Base-by-base conservation (phyloP, 2,329 filamentous ascomycete species). In the Fusarium lateritium region DNA sequence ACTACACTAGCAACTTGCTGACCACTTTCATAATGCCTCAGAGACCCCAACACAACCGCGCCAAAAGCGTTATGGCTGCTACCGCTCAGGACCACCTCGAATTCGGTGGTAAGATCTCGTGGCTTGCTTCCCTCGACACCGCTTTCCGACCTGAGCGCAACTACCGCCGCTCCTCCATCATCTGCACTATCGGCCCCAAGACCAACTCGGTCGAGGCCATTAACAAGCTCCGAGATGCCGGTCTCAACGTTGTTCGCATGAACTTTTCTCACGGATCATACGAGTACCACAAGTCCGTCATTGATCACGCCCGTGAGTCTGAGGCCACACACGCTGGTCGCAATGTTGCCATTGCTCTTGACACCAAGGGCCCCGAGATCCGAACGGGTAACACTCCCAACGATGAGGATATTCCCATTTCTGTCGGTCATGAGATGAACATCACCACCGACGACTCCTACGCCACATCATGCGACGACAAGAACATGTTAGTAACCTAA, bases 171-270 rank as follows among this genome's bases (percentile, higher is more conserved):
- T 97, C 95, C 69, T 97, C 94, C 79, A 99, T 99, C 85, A 98
- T 99, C 83, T 94, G 95, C 86, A 98, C 96, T 76, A 98, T 99
- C 80, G 96, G 96, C 69, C 96, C 96, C 80, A 99, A 98, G 91
- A 99, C 96, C 76, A 99, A 99, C 88, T 97, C 94, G 38, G 91
- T 94, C 61, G 93, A 98, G 86, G 94, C 94, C 83, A 97, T 99
- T 85, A 98, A 98, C 84, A 88, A 91, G 81, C 92, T 99, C 77
- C 93, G 95, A 81, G 88, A 87, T 79, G 92, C 91, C 72, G 96
- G 96, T 83, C 91, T 98, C 77, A 98, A 98, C 84, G 94, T 99
- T 74, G 96, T 98, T 75, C 95, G 96, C 85, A 99, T 99, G 96
- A 99, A 99, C 92, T 98, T 98, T 82, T 97, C 81, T 92, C 94